These are phyloP conservation scores for Debaryomyces subglobosus DNA, from an alignment of 1,139 yeast genomes.

Conservation along the genomic window DNA sequence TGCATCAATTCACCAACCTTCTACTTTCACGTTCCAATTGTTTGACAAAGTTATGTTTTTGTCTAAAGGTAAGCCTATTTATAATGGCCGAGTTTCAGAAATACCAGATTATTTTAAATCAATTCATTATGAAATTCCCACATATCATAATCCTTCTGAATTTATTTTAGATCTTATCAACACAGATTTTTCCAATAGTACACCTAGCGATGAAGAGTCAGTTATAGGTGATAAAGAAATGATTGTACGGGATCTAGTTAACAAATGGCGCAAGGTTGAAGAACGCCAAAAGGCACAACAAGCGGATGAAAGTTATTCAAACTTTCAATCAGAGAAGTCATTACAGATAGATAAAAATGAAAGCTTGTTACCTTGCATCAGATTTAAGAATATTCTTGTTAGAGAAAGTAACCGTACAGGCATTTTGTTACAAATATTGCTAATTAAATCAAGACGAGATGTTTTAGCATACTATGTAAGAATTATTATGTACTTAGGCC, in stretches of 20 bases:
- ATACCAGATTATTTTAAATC: constrained; percentile 20
- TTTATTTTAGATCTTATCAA: constrained; percentile 37
- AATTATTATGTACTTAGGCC: constrained; percentile 39
- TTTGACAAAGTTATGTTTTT: constrained; percentile 35
- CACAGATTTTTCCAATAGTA: constrained; percentile 25
- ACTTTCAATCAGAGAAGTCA: background rate
- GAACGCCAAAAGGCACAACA: background rate
- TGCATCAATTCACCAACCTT: constrained; percentile 43
- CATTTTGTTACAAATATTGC: constrained; percentile 25
- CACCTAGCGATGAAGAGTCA: constrained; percentile 7
- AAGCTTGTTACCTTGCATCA: constrained; percentile 1
- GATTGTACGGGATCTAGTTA: background rate
- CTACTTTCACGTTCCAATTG: constrained; percentile 30
- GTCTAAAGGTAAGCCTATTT: constrained; percentile 27
- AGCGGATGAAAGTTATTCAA: background rate
- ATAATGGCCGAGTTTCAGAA: constrained; percentile 17
- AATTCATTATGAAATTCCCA: constrained; percentile 22
- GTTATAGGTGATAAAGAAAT: constrained; percentile 1
- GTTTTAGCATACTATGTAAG: constrained; percentile 40
- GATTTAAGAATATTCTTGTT: constrained; percentile 3
- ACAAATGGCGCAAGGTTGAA: background rate
- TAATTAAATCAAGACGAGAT: constrained; percentile 37
- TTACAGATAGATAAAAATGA: background rate
- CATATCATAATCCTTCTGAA: constrained; percentile 31
- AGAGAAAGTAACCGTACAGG: constrained; percentile 11